phyloP scores from a whole-genome alignment of 257 asterid species.

The Solanum chmielewskii region DNA sequence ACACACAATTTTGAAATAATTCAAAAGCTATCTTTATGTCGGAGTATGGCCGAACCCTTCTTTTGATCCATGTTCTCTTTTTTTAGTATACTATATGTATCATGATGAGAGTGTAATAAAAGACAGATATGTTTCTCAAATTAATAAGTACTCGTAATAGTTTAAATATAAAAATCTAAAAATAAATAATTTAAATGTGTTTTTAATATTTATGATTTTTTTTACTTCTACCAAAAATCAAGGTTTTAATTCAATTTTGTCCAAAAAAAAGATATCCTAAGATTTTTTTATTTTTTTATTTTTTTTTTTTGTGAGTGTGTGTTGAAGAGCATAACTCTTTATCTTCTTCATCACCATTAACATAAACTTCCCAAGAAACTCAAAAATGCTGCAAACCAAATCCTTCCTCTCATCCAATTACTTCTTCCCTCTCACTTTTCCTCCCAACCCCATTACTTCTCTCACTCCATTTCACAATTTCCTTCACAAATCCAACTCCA shows the following conservation, averaged over 20 bases:
- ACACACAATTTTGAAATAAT: no score
- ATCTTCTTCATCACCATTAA: not conserved
- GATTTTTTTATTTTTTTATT: no score
- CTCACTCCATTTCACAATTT: not conserved
- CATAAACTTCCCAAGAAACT: not conserved
- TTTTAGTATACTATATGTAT: no score
- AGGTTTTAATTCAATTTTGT: not conserved
- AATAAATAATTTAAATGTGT: no score
- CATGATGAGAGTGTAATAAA: no score
- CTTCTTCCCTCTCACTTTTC: not conserved
- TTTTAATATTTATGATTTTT: not conserved
- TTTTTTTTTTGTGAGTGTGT: no score
- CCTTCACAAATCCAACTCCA: not conserved
- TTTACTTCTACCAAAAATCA: not conserved
- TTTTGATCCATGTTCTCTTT: no score
- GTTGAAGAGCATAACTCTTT: not conserved
- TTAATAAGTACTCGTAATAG: no score
- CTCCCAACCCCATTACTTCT: not conserved
- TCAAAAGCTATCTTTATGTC: no score
- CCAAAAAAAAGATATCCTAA: not conserved
- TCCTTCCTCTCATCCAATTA: slow-evolving; percentile 8
- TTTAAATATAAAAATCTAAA: no score
- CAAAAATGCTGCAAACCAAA: slow-evolving; percentile 11
- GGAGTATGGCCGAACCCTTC: no score
- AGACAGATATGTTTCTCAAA: no score